Evolutionary conservation across 768 basidiomycete genomes (phyloP).

Genomic region (Phaeotremella fagi): DNA sequence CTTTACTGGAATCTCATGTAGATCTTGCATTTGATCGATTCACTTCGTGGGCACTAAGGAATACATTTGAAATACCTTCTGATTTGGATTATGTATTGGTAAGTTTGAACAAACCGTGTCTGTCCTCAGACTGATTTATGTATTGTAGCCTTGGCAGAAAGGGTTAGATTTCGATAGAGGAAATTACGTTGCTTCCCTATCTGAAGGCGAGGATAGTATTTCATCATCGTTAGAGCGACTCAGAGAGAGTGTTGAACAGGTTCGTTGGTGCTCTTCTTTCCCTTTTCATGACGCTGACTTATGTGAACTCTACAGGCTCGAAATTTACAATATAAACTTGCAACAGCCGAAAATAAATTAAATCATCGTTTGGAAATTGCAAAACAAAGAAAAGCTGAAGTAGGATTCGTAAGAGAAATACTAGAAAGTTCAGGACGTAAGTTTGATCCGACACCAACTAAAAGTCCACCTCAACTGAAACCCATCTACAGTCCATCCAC

Average conservation of each 20-base stretch:
- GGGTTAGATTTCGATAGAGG: conserved; percentile 63
- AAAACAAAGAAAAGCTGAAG: conserved; percentile 35
- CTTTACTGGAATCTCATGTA: conserved; percentile 77
- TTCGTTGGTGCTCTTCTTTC: conserved; percentile 51
- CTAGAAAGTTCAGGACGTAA: conserved; percentile 33
- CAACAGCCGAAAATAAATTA: conserved; percentile 56
- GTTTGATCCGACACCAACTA: conserved; percentile 10
- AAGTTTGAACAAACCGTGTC: conserved; percentile 60
- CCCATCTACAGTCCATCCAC: conserved; percentile 8
- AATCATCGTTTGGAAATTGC: conserved; percentile 53
- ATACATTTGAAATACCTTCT: conserved; percentile 68
- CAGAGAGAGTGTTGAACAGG: conserved; percentile 63
- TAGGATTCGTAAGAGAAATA: conserved; percentile 39
- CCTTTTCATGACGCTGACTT: background rate
- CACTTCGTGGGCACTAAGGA: conserved; percentile 81
- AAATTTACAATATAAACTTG: conserved; percentile 58
- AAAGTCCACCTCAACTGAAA: background rate
- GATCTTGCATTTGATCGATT: conserved; percentile 90
- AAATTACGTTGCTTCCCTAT: conserved; percentile 41
- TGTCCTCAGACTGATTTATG: background rate
- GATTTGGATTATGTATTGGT: conserved; percentile 39
- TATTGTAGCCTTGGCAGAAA: conserved; percentile 54
- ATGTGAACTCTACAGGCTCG: conserved; percentile 52
- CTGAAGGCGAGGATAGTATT: conserved; percentile 54
- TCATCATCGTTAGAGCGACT: conserved; percentile 66